Evolutionary conservation across 768 basidiomycete species (phyloP).

Genomic region (Hypholoma fasciculare): DNA sequence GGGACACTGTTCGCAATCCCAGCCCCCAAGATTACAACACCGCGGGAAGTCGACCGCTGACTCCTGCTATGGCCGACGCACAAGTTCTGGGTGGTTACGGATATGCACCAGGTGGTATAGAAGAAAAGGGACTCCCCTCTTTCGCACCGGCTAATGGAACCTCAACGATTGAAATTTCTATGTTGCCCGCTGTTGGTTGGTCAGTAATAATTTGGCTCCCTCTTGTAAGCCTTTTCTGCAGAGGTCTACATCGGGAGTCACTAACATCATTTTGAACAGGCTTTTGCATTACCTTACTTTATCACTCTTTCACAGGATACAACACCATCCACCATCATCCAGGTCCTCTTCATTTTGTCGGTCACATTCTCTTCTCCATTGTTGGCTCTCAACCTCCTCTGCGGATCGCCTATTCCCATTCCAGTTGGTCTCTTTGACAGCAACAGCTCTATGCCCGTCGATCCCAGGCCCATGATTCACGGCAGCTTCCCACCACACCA

Average conservation of each 20-base stretch:
- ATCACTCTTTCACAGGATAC: conserved; percentile 39
- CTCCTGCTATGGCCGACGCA: conserved; percentile 55
- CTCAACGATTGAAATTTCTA: conserved; percentile 53
- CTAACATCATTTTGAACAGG: conserved; percentile 33
- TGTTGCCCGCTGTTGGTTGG: conserved; percentile 60
- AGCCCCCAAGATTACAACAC: conserved; percentile 45
- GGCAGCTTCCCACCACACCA: conserved; percentile 39
- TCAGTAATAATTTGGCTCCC: conserved; percentile 69
- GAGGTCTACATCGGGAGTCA: background rate
- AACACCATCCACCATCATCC: conserved; percentile 35
- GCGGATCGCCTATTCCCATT: conserved; percentile 64
- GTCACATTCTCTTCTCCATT: conserved; percentile 70
- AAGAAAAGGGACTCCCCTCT: conserved; percentile 55
- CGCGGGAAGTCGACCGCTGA: conserved; percentile 43
- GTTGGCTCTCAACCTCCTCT: conserved; percentile 58
- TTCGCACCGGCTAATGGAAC: conserved; percentile 41
- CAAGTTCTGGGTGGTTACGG: conserved; percentile 73
- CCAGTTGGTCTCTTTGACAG: conserved; percentile 64
- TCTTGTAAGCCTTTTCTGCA: conserved; percentile 44
- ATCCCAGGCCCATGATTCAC: conserved; percentile 42
- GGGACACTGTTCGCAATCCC: conserved; percentile 24
- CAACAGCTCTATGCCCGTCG: conserved; percentile 40
- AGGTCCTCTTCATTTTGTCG: conserved; percentile 59
- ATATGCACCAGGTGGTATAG: conserved; percentile 42
- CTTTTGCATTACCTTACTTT: conserved; percentile 64